Conservation (phyloP, 352 stramenopile species). For the Globisporangium spiculum region DNA sequence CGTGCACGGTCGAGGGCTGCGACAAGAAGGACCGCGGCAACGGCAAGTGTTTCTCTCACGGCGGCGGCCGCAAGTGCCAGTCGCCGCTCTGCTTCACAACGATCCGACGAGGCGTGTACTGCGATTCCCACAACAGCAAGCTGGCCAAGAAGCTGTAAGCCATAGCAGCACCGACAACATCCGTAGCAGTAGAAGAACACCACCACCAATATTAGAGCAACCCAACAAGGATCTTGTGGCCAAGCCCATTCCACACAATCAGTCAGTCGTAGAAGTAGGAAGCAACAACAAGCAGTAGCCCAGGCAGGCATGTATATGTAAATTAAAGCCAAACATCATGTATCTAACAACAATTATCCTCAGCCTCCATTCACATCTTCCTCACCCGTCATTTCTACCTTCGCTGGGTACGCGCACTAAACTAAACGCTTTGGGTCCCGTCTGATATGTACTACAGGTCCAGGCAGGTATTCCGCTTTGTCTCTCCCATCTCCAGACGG, state of each 20-base stretch:
- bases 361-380: not conserved
- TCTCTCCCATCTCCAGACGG: not conserved
- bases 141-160: constrained; percentile 13
- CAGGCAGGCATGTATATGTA: not conserved
- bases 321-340: not conserved
- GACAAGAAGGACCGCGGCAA: constrained; percentile 85
- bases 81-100: constrained; percentile 59
- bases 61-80: constrained; percentile 70
- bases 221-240: not conserved
- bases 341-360: not conserved
- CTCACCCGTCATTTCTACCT: not conserved
- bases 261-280: not conserved
- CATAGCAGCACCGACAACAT: not conserved
- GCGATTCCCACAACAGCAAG: constrained; percentile 48
- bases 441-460: not conserved
- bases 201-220: not conserved
- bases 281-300: not conserved
- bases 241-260: too few species aligned
- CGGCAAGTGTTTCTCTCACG: constrained; percentile 79
- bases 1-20: constrained; percentile 65
- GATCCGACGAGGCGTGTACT: constrained; percentile 62
- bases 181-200: constrained; percentile 16
- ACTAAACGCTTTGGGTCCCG: not conserved
- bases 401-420: not conserved
- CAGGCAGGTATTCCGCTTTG: not conserved